Evolutionary conservation across 1,139 yeast species (phyloP).

Genomic region (Suzukiozyma palmioleophila): DNA sequence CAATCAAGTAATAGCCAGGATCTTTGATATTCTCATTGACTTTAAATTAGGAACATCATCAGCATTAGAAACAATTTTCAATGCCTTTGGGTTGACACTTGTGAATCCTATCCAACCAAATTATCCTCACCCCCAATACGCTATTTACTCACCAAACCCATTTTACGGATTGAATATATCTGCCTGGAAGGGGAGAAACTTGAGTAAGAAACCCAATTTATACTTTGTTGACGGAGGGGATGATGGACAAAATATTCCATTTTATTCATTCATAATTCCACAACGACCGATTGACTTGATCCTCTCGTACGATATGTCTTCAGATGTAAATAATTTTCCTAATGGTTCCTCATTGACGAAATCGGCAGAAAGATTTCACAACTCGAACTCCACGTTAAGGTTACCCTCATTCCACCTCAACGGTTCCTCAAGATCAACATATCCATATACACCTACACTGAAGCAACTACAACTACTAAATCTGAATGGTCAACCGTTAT

Average conservation of each 20-base stretch:
- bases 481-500: constrained; percentile 38
- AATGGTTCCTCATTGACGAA: constrained; percentile 29
- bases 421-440: constrained; percentile 14
- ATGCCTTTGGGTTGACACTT: constrained; percentile 43
- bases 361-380: constrained; percentile 21
- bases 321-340: constrained; percentile 35
- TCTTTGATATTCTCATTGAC: constrained; percentile 40
- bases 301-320: constrained; percentile 35
- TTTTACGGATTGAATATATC: constrained; percentile 36
- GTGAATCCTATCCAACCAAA: constrained; percentile 19
- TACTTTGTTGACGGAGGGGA: constrained; percentile 44
- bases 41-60: constrained; percentile 33
- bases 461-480: constrained; percentile 23
- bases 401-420: constrained; percentile 16
- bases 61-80: constrained; percentile 42
- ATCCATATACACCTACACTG: constrained; percentile 37
- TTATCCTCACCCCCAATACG: constrained; percentile 55
- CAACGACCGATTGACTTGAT: constrained; percentile 30
- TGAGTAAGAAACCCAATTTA: constrained; percentile 18
- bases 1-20: constrained; percentile 47
- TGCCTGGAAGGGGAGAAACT: constrained; percentile 7
- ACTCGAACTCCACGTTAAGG: constrained; percentile 9
- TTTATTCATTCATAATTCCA: constrained; percentile 30
- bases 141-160: constrained; percentile 73
- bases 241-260: constrained; percentile 42